These are phyloP conservation scores for Tolypocladium ovalisporum DNA, from an alignment of 2,329 filamentous ascomycete genomes.

Conservation along the genomic window DNA sequence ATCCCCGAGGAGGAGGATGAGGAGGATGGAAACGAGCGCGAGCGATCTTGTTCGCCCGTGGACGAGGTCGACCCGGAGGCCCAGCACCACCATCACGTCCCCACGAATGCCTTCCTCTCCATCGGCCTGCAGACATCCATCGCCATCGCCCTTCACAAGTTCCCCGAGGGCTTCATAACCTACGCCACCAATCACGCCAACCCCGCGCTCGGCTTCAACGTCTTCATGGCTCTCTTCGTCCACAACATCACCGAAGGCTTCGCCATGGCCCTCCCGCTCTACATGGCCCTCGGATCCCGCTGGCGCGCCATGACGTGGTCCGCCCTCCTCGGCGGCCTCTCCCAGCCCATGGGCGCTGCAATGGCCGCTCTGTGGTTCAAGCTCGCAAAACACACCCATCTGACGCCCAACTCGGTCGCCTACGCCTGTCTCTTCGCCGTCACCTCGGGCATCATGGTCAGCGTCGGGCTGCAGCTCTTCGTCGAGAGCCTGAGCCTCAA, in stretches of 20 bases:
- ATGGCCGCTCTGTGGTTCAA: conserved; percentile 82
- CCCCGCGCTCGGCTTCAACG: conserved; percentile 74
- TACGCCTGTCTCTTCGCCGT: conserved; percentile 79
- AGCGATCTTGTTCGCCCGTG: conserved; percentile 14
- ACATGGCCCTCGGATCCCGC: conserved; percentile 76
- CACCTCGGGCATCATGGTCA: conserved; percentile 92
- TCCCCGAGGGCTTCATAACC: conserved; percentile 79
- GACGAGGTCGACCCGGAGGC: conserved; percentile 34
- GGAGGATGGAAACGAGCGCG: conserved; percentile 10
- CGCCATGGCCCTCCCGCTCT: conserved; percentile 83
- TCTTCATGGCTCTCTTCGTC: conserved; percentile 92
- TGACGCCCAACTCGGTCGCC: conserved; percentile 40
- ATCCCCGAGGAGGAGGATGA: conserved; percentile 11
- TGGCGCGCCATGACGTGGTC: conserved; percentile 77
- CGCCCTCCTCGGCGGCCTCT: conserved; percentile 71
- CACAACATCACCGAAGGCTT: conserved; percentile 98
- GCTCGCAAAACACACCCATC: conserved; percentile 43
- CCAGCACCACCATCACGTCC: conserved; percentile 86
- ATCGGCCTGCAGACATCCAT: conserved; percentile 95
- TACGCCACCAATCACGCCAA: conserved; percentile 97
- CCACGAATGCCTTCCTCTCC: conserved; percentile 83
- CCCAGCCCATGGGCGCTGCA: conserved; percentile 76
- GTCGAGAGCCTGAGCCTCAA: conserved; percentile 76
- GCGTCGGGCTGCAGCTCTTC: conserved; percentile 81
- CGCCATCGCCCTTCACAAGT: conserved; percentile 91